These are phyloP conservation scores for Yarrowia galli DNA, from an alignment of 1,139 yeast genomes.

Conservation along the genomic window DNA sequence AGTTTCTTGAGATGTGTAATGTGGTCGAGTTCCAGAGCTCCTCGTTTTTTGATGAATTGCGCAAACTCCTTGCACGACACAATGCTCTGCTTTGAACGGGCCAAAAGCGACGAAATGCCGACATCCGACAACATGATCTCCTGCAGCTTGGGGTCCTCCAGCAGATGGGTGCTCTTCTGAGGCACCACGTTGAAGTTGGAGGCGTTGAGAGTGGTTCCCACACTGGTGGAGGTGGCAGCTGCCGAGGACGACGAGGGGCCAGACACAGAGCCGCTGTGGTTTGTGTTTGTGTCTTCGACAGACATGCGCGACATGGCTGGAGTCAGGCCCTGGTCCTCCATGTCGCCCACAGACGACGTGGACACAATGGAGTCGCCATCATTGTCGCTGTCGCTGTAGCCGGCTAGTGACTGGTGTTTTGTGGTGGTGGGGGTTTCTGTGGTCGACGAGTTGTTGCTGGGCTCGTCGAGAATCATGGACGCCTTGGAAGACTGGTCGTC, in stretches of 20 bases:
- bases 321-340: slow-evolving; percentile 26
- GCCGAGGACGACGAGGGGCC: background rate
- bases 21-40: slow-evolving; percentile 80
- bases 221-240: background rate
- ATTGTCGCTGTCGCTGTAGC: slow-evolving; percentile 21
- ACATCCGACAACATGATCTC: slow-evolving; percentile 63
- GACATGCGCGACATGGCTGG: slow-evolving; percentile 32
- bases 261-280: slow-evolving; percentile 15
- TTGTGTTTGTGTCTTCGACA: background rate
- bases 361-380: slow-evolving; percentile 34
- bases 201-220: slow-evolving; percentile 27
- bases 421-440: background rate
- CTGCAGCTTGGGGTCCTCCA: slow-evolving; percentile 58
- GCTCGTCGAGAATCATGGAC: slow-evolving; percentile 33
- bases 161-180: slow-evolving; percentile 44
- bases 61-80: slow-evolving; percentile 85
- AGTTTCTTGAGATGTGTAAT: slow-evolving; percentile 74
- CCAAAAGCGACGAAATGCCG: slow-evolving; percentile 68
- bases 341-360: slow-evolving; percentile 26
- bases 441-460: background rate
- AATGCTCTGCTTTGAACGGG: slow-evolving; percentile 78
- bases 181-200: slow-evolving; percentile 36
- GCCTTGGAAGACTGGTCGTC: slow-evolving; percentile 18
- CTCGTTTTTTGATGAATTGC: slow-evolving; percentile 78
- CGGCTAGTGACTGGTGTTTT: slow-evolving; percentile 21